phyloP scores from a whole-genome alignment of 805 yeast genomes.

The Zygoascus tannicola region DNA sequence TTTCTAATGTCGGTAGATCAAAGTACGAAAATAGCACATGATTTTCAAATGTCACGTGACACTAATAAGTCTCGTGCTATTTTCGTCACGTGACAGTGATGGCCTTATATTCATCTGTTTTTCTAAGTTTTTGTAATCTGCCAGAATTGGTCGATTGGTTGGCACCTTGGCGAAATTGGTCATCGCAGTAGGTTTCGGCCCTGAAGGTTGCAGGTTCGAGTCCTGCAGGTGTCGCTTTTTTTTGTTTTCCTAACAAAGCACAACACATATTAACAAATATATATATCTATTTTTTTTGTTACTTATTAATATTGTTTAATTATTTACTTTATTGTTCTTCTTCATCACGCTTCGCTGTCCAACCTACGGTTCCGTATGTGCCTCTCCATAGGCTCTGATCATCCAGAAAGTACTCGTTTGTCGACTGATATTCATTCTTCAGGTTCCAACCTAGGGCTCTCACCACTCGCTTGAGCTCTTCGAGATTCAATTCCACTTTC shows the following conservation, averaged over 20 bases:
- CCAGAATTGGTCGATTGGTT: background rate
- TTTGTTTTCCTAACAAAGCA: slow-evolving; percentile 1
- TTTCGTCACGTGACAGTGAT: background rate
- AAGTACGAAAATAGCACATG: too few species aligned
- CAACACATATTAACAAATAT: background rate
- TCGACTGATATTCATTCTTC: slow-evolving; percentile 18
- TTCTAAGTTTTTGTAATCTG: background rate
- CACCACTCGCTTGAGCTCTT: slow-evolving; percentile 55
- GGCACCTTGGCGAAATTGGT: slow-evolving; percentile 28
- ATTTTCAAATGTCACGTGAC: too few species aligned
- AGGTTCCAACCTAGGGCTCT: slow-evolving; percentile 53
- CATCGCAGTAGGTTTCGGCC: slow-evolving; percentile 28
- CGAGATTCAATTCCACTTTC: slow-evolving; percentile 57
- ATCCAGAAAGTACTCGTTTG: slow-evolving; percentile 26
- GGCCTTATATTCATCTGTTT: background rate
- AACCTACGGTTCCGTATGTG: slow-evolving; percentile 9
- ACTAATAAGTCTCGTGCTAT: too few species aligned
- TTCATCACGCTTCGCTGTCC: slow-evolving; percentile 6
- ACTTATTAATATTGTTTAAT: too few species aligned
- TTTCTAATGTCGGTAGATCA: too few species aligned
- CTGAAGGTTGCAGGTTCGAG: slow-evolving; percentile 30
- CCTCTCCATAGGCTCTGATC: slow-evolving; percentile 22
- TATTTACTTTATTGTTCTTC: background rate
- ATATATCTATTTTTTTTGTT: too few species aligned
- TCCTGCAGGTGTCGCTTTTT: slow-evolving; percentile 25